Evolutionary conservation across 352 stramenopile genomes (phyloP), one percentile per base, ranked within the genome.

Genomic region (Pythium rishiriense): DNA sequence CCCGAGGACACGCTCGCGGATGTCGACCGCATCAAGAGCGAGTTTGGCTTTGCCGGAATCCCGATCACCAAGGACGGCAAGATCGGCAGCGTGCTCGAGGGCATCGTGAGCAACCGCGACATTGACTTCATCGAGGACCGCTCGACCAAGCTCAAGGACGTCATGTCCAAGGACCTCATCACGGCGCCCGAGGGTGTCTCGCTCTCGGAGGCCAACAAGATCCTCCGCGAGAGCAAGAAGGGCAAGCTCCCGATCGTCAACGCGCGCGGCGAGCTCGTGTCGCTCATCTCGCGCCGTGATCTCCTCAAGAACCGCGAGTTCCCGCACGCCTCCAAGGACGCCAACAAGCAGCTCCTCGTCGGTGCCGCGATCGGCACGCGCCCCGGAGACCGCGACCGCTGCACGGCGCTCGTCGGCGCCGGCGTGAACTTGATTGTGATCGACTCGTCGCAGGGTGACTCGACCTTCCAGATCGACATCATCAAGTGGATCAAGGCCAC

Each of bases 211-310:
- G 98, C 98, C 33, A 99, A 99, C 89, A 74, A 95, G 66, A 99
- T 99, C 54, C 76, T 99, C 41, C 96, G 96, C 45, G 84, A 98
- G 64, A 98, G 88, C 72, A 99, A 99, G 82, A 99, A 99, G 83
- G 97, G 98, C 66, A 99, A 99, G 83, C 85, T 99, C 19, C 98
- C 98, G 21, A 98, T 99, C 43, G 96, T 99, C 3, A 99, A 99
- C 82, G 87, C 94, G 21, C 88, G 98, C 42, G 96, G 97, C 57
- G 95, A 99, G 75, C 94, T 99, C 66, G 83, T 99, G 39, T 97
- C 97, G 57, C 88, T 99, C 59, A 99, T 99, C 75, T 98, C 97
- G 56, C 83, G 97, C 42, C 98, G 97, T 51, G 98, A 99, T 77
- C 73, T 99, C 55, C 87, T 98, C 66, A 99, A 99, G 85, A 98